Conservation (phyloP, 805 yeast genomes). For the Yarrowia sp. region DNA sequence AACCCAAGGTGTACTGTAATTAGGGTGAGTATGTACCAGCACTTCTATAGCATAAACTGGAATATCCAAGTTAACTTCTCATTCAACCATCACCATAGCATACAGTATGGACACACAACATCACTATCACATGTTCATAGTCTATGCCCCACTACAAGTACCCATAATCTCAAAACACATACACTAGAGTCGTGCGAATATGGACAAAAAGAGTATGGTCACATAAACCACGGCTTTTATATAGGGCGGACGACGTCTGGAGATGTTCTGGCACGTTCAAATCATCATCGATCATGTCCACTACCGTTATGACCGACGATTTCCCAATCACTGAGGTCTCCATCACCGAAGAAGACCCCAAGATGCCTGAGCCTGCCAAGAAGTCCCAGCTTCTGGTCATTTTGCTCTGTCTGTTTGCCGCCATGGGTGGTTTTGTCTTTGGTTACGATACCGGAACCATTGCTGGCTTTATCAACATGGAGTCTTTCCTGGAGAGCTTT, state of each 20-base stretch:
- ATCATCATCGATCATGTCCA: not conserved
- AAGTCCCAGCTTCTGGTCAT: conserved; percentile 35
- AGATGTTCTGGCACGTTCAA: not conserved
- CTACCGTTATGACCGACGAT: conserved; percentile 1
- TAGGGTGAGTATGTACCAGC: too few species aligned
- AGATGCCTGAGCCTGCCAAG: conserved; percentile 5
- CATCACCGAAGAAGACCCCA: not conserved
- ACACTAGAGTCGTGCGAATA: not conserved
- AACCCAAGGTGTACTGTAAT: too few species aligned
- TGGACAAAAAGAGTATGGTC: not conserved
- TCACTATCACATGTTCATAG: too few species aligned
- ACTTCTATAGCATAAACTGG: too few species aligned
- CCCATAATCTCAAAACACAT: not conserved
- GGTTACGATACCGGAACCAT: conserved; percentile 76
- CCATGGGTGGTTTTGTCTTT: conserved; percentile 70
- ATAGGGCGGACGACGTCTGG: not conserved
- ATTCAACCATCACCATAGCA: not conserved
- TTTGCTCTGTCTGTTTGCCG: conserved; percentile 58
- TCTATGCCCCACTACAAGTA: not conserved
- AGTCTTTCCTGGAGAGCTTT: conserved; percentile 58
- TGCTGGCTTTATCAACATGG: conserved; percentile 69
- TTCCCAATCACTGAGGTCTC: not conserved
- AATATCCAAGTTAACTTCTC: too few species aligned
- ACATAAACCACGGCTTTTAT: not conserved
- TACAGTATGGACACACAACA: not conserved